Base-by-base conservation (phyloP, 148 eudicot species). In the Amaranthus palmeri region DNA sequence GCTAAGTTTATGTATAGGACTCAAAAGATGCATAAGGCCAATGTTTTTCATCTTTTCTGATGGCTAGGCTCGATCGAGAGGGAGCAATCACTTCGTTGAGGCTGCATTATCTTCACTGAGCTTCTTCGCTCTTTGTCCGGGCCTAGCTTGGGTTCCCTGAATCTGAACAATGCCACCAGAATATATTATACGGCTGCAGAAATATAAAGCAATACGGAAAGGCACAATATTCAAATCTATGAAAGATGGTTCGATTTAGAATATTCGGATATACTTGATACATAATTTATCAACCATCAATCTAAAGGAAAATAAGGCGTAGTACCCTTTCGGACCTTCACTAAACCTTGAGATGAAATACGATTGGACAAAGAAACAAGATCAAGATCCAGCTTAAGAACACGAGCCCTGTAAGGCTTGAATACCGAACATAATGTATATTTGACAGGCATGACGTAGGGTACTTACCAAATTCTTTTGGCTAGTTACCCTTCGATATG, bases 391-490 rank as follows among this genome's bases (percentile, higher is more conserved):
- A 25, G 36, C 36, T 25, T 25, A 25, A 25, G 36, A 25, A 25
- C 36, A 25, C 36, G 36, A 25, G 36, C 36, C 36, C 36, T 25
- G 36, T 25, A 25, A n/a, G n/a, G n/a, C n/a, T n/a, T n/a, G n/a
- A n/a, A 25, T 25, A 25, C 36, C 36, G 36, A 25, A 25, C 36
- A 10, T n/a, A 60, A 10, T 1, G 12, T 18, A 43, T 54, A 3
- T 51, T 7, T 18, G 10, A 54, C 7, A 42, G 17, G 61, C 25
- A 58, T 53, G 14, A 49, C 6, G 60, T 10, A 40, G 47, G 75
- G 10, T 54, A 86, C 97, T 85, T 79, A 93, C 98, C 67, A 82
- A 66, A 65, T 72, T 87, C 73, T 92, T 92, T 54, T 79, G 81
- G 80, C 74, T 81, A 59, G 85, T 79, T 82, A 91, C 69, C 82